phyloP scores from a whole-genome alignment of 306 rosid species.

The Cucurbita maxima region DNA sequence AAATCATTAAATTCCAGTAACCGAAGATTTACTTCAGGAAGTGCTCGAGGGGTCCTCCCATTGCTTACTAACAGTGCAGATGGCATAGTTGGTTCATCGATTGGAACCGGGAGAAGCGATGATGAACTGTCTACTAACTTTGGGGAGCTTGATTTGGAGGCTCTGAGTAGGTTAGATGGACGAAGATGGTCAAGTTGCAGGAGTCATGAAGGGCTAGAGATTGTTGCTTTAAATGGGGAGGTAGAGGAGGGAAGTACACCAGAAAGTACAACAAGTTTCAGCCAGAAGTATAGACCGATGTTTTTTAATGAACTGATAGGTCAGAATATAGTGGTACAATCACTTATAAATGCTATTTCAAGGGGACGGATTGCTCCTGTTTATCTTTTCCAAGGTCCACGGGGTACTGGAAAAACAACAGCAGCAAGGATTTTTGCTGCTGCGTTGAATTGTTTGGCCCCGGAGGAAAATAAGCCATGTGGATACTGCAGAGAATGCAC shows the following conservation, averaged over 20 bases:
- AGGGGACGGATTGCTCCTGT: slow-evolving; percentile 86
- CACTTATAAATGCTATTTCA: slow-evolving; percentile 59
- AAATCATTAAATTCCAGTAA: slow-evolving; percentile 35
- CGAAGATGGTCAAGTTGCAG: slow-evolving; percentile 96
- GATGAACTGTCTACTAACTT: slow-evolving; percentile 82
- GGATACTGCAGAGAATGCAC: slow-evolving; percentile 77
- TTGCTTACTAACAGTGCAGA: slow-evolving; percentile 51
- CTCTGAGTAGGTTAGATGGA: slow-evolving; percentile 88
- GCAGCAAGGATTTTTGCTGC: slow-evolving; percentile 85
- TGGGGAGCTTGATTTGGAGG: slow-evolving; percentile 98
- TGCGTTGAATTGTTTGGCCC: slow-evolving; percentile 67
- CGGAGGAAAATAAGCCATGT: slow-evolving; percentile 73
- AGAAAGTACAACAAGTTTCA: slow-evolving; percentile 50
- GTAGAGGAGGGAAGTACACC: slow-evolving; percentile 66
- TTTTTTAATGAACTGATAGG: slow-evolving; percentile 78
- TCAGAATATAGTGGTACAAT: slow-evolving; percentile 86
- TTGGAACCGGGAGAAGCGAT: slow-evolving; percentile 80
- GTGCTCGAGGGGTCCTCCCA: slow-evolving; percentile 68
- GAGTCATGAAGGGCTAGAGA: slow-evolving; percentile 84
- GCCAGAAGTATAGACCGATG: slow-evolving; percentile 73
- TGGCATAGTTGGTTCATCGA: slow-evolving; percentile 60
- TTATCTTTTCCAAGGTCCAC: slow-evolving; percentile 96
- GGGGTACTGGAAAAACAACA: slow-evolving; percentile 93
- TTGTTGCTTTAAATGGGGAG: slow-evolving; percentile 58
- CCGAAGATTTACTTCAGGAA: slow-evolving; percentile 38